These are phyloP conservation scores for Sporothrix brunneoviolacea DNA, from an alignment of 2,329 filamentous ascomycete genomes.

Conservation along the genomic window DNA sequence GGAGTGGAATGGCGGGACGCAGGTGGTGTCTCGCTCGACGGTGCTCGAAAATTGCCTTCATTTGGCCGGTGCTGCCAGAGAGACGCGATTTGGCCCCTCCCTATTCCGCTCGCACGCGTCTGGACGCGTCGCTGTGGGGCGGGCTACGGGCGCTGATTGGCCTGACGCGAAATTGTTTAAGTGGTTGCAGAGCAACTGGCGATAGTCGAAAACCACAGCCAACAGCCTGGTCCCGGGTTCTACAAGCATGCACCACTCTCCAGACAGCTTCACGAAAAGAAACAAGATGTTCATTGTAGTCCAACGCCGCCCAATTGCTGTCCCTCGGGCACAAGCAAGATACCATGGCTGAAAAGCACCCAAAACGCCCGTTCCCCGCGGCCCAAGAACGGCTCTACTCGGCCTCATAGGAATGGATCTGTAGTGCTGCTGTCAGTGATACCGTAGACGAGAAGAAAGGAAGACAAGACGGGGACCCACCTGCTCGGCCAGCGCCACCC, in stretches of 20 bases:
- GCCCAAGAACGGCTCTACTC: too few relatives aligned
- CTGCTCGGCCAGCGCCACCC: slow-evolving; percentile 63
- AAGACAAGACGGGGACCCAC: slow-evolving; percentile 6
- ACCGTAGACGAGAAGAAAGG: background rate
- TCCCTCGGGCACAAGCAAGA: background rate
- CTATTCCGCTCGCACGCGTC: slow-evolving; percentile 16
- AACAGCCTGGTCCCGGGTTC: too few relatives aligned
- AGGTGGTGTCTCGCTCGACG: background rate
- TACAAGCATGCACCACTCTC: too few relatives aligned
- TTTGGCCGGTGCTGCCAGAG: background rate
- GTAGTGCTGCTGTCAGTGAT: too few relatives aligned
- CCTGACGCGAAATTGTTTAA: slow-evolving; percentile 16
- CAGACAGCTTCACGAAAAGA: too few relatives aligned
- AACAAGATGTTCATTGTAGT: too few relatives aligned
- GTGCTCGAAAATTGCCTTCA: background rate
- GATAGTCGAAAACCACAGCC: background rate
- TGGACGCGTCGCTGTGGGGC: slow-evolving; percentile 17
- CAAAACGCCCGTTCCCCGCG: too few relatives aligned
- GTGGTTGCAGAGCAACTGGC: slow-evolving; percentile 17
- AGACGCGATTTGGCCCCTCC: slow-evolving; percentile 11
- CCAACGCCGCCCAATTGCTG: too few relatives aligned
- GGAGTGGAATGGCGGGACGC: slow-evolving; percentile 1
- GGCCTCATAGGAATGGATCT: background rate
- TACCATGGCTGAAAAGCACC: background rate
- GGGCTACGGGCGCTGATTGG: slow-evolving; percentile 7